A percentile compares a stretch with the other conserved stretches of the same genome.
phyloP scores from a whole-genome alignment of 306 rosid genomes.

The Ormosia semicastrata region DNA sequence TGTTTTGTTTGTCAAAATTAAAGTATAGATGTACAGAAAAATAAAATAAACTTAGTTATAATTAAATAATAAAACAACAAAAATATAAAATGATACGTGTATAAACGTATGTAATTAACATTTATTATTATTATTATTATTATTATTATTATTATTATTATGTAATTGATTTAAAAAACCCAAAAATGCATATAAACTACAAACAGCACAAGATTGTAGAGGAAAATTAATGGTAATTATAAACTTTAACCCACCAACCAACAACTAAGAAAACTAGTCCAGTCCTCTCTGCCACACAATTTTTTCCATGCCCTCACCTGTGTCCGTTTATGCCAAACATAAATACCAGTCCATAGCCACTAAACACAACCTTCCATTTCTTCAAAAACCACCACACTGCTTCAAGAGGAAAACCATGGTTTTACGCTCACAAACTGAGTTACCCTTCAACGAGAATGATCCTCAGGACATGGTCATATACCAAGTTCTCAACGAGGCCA shows the following conservation, averaged over 20 bases:
- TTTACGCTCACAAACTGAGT: constrained; percentile 45
- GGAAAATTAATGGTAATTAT: not conserved
- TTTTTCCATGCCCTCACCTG: no score
- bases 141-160: no score
- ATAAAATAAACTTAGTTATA: no score
- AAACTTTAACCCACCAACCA: not conserved
- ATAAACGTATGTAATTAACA: no score
- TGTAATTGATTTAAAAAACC: no score
- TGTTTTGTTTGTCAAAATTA: no score
- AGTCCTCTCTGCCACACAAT: no score
- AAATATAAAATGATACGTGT: no score
- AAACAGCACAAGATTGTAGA: not conserved
- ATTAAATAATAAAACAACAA: no score
- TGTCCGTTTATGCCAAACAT: not conserved
- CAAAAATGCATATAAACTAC: no score
- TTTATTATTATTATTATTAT: no score
- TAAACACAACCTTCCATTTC: not conserved
- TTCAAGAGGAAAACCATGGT: constrained; percentile 29
- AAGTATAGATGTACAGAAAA: no score
- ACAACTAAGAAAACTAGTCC: not conserved
- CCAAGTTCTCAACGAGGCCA: constrained; percentile 53
- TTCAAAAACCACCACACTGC: not conserved
- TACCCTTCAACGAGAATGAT: constrained; percentile 64
- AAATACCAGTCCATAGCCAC: not conserved
- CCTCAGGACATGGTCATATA: constrained; percentile 65